A percentile compares a stretch with the other conserved stretches of the same genome.
phyloP scores from a whole-genome alignment of 192 early-diverging fungal genomes.

The Mortierella hygrophila region DNA sequence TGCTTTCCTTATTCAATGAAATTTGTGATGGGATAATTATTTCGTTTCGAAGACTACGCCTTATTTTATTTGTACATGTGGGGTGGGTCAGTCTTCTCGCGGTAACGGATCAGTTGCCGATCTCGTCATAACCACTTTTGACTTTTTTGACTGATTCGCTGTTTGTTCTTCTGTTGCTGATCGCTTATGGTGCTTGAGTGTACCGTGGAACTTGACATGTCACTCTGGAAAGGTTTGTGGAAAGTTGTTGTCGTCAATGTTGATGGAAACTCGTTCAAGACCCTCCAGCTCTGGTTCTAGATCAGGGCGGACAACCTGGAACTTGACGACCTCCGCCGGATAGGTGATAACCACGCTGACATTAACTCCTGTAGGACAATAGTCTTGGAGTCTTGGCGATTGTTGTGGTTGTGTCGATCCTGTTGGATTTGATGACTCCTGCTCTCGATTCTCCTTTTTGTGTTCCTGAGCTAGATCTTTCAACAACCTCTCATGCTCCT shows the following conservation, averaged over 20 bases:
- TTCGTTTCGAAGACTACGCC: no score
- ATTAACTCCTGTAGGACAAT: no score
- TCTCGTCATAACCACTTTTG: conserved; percentile 29
- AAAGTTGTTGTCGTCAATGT: no score
- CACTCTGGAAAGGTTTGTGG: no score
- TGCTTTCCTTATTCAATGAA: no score
- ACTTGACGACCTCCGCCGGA: background rate
- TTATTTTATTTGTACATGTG: no score
- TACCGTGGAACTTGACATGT: background rate
- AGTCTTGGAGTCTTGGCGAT: conserved; percentile 13
- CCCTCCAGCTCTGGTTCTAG: no score
- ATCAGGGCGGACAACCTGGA: conserved; percentile 19
- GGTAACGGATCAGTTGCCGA: no score
- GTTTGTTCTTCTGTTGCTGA: conserved; percentile 29
- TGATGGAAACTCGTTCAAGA: no score
- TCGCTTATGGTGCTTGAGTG: conserved; percentile 33
- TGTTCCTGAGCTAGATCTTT: conserved; percentile 5
- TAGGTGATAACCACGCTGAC: no score
- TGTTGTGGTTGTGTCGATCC: conserved; percentile 12
- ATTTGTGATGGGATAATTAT: no score
- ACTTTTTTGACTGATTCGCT: background rate
- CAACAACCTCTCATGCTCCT: conserved; percentile 22
- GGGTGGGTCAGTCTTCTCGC: no score
- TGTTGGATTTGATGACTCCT: background rate
- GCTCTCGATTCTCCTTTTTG: background rate